These are phyloP conservation scores for Trametes sp. DNA, from an alignment of 1,284 basidiomycete species.

Conservation along the genomic window DNA sequence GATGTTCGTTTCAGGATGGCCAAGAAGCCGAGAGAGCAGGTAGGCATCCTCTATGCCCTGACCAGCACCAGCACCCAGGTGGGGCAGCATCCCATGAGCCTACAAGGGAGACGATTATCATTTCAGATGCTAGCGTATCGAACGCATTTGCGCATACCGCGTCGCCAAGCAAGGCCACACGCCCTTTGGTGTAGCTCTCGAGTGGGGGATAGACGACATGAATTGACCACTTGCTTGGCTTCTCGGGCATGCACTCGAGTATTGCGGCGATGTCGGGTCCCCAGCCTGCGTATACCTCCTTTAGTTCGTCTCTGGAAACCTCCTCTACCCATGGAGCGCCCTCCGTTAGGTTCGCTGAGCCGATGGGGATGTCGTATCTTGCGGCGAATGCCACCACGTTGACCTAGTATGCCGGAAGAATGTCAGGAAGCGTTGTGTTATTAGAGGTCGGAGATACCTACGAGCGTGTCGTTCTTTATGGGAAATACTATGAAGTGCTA, in stretches of 20 bases:
- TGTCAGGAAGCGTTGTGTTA: not conserved
- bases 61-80: constrained; percentile 67
- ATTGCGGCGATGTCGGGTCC: constrained; percentile 55
- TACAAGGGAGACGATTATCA: constrained; percentile 23
- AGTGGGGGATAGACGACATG: constrained; percentile 61
- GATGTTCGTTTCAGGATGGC: constrained; percentile 50
- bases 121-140: not conserved
- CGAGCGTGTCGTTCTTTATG: constrained; percentile 52
- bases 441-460: not conserved
- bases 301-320: constrained; percentile 52
- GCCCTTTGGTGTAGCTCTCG: constrained; percentile 52
- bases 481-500: constrained; percentile 68
- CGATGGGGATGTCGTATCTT: constrained; percentile 46
- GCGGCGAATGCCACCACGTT: constrained; percentile 62
- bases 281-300: constrained; percentile 56
- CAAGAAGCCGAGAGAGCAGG: constrained; percentile 57
- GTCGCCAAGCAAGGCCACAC: constrained; percentile 64
- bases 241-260: constrained; percentile 51
- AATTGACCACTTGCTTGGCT: constrained; percentile 66
- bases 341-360: constrained; percentile 46
- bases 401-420: constrained; percentile 46
- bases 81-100: constrained; percentile 68
- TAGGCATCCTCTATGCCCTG: constrained; percentile 70
- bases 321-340: constrained; percentile 55
- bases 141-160: constrained; percentile 48